Base-by-base conservation (phyloP, 495 filamentous ascomycete species). In the Cudoniella acicularis region DNA sequence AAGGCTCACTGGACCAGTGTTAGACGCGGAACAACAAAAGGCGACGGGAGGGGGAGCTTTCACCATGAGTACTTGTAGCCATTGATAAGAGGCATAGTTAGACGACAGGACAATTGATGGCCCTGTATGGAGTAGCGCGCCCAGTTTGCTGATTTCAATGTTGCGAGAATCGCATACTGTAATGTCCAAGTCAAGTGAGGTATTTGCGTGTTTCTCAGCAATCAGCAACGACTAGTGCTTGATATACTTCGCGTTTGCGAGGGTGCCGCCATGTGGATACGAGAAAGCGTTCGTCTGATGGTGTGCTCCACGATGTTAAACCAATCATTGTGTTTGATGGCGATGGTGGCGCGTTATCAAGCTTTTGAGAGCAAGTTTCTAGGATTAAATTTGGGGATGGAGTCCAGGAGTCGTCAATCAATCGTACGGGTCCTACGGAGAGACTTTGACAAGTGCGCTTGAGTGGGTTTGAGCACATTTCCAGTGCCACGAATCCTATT, bases 1-100 rank as follows among this genome's bases (percentile, higher is more conserved):
- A 87, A 58, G 82, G 78, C 62, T 83, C 81, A 64, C 84, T 87
- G 56, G 8, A 27, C 20, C 22, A 9, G 18, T 6, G 20, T 13
- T 36, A 21, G 17, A 16, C 4, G 1, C 13, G 18, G 55, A 17
- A 8, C 20, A 46, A 42, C 26, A 17, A 23, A 46, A 10, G 25
- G 24, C 11, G 16, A 40, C 41, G 18, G 10, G 1, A 56, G n/a
- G 24, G 18, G 18, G 27, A 10, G 13, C 13, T 22, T 10, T 13
- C 57, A 66, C 64, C 64, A 66, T 11, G 60, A 60, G 53, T 60
- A 66, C 54, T 66, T 66, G 54, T 27, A 57, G 13, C 64, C 64
- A 20, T 66, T 63, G 9, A 66, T 66, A 13, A 66, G 18, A n/a
- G 63, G 63, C 63, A 66, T 66, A 11, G 6, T 60, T 9, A 27